A percentile compares a stretch with the other conserved stretches of the same genome.
Conservation (phyloP, 2,329 filamentous ascomycete species). For the Verticillium nubilum region DNA sequence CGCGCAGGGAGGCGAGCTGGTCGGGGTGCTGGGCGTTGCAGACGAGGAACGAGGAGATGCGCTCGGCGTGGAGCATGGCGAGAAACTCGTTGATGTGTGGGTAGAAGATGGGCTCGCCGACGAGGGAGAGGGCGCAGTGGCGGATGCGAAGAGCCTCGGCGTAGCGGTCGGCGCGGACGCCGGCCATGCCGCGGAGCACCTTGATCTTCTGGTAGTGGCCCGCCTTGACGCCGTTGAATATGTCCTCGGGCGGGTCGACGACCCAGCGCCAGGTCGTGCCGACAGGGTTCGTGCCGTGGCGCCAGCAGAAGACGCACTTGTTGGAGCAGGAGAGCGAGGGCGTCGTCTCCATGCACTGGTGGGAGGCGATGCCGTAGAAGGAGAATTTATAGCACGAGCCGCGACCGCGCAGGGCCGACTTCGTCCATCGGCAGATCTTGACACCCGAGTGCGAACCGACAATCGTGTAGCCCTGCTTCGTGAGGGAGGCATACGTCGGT, state of each 20-base stretch:
- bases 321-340: slow-evolving; percentile 94
- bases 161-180: slow-evolving; percentile 86
- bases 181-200: slow-evolving; percentile 90
- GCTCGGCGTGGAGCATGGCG: slow-evolving; percentile 73
- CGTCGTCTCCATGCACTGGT: slow-evolving; percentile 97
- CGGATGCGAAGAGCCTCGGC: slow-evolving; percentile 88
- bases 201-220: slow-evolving; percentile 97
- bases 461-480: slow-evolving; percentile 94
- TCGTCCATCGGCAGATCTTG: slow-evolving; percentile 98
- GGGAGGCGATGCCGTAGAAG: slow-evolving; percentile 94
- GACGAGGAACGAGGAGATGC: slow-evolving; percentile 90
- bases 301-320: slow-evolving; percentile 99
- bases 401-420: slow-evolving; percentile 86
- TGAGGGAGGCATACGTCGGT: slow-evolving; percentile 81
- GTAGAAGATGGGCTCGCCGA: slow-evolving; percentile 98
- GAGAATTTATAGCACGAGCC: slow-evolving; percentile 98
- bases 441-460: slow-evolving; percentile 94
- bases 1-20: slow-evolving; percentile 73
- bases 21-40: slow-evolving; percentile 97
- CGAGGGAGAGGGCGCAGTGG: slow-evolving; percentile 86
- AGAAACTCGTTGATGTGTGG: slow-evolving; percentile 94
- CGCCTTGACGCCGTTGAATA: slow-evolving; percentile 85
- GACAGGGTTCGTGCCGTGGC: slow-evolving; percentile 94
- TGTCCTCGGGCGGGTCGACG: slow-evolving; percentile 82
- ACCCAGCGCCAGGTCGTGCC: slow-evolving; percentile 97